Base-by-base conservation (phyloP, 495 filamentous ascomycete genomes). In the Talaromyces thailandensis region DNA sequence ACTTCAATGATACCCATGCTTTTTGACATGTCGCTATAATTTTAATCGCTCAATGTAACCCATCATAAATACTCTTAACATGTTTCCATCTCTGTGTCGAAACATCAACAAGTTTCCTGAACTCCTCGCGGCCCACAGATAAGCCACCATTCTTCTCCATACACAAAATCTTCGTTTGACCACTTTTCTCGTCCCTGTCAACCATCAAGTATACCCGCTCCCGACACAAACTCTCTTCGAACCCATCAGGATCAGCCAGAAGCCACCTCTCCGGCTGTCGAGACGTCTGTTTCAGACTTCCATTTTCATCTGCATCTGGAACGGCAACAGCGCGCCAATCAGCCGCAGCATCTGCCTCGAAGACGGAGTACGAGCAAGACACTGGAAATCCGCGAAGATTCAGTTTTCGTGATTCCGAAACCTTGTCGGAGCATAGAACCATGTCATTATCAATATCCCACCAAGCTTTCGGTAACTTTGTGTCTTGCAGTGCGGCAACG, bases 141-240 rank as follows among this genome's bases (percentile, higher is more conserved):
- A 76, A 78, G n/a, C 92, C 92, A n/a, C 92, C 92, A 61, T 76
- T 79, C 79, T 96, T 96, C 73, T 92, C 88, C 62, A 96, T 81
- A 65, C 82, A 80, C 67, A 88, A 61, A 26, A 96, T 72, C 63
- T 79, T 81, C 23, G 77, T 82, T 63, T 82, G 82, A 24, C 69
- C 70, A 40, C 70, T 72, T 6, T 69, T 71, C 48, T 82, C 77
- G 68, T 75, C 73, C 62, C 83, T 81, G 69, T 91, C 87, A 35
- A 96, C 83, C 55, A 93, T 85, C 62, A 94, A 71, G 21, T 82
- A 89, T 21, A 90, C 78, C 16, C 73, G 77, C 77, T 98, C 94
- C 55, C 84, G 76, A 70, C 88, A 93, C 32, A 96, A 65, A 2
- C 76, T 83, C 75, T 97, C 94, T 74, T 98, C 94, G 64, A 94